Conservation (phyloP, 2,329 filamentous ascomycete species). For the Fonsecaea nubica region DNA sequence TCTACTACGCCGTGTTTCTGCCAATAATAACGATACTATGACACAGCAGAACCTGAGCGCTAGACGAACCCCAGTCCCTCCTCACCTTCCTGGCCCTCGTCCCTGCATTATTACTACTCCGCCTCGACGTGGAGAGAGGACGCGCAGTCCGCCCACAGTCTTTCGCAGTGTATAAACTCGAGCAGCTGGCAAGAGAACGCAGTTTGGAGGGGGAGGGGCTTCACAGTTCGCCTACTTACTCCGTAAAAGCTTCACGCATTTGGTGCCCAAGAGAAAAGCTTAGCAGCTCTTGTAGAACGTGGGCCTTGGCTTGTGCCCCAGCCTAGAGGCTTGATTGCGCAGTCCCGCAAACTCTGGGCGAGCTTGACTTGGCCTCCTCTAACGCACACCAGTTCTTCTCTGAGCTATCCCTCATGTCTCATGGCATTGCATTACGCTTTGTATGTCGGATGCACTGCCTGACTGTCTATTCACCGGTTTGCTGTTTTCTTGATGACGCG, state of each 20-base stretch:
- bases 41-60: neutral
- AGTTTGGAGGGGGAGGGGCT: constrained; percentile 5
- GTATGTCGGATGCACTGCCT: neutral
- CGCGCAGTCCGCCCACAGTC: neutral
- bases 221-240: neutral
- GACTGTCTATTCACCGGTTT: neutral
- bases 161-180: constrained; percentile 1
- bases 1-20: neutral
- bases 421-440: neutral
- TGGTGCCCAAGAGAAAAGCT: constrained; percentile 18
- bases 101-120: neutral
- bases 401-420: neutral
- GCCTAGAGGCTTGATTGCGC: constrained; percentile 15
- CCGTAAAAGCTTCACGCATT: neutral
- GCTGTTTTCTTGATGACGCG: neutral
- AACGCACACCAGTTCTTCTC: neutral
- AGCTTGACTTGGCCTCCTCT: constrained; percentile 9
- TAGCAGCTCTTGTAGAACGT: constrained; percentile 16
- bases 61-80: neutral
- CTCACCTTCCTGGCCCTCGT: neutral
- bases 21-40: constrained; percentile 1
- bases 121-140: constrained; percentile 5
- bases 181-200: neutral
- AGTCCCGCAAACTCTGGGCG: constrained; percentile 16
- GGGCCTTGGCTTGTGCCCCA: neutral